Evolutionary conservation across 176 grass and related monocot species (phyloP).

Genomic region (Bolboschoenus planiculmis): DNA sequence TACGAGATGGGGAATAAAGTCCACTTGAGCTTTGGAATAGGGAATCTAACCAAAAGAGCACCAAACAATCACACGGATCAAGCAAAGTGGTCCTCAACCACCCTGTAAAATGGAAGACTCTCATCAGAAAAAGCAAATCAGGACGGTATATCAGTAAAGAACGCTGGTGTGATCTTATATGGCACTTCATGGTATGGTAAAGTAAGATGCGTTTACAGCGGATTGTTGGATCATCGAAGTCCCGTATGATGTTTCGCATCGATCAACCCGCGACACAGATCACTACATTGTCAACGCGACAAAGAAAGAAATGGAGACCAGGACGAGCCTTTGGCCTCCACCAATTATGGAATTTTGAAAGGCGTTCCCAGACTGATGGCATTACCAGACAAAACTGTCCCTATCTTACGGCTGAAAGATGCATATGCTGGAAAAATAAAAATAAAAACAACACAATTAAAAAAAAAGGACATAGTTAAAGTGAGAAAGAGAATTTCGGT

Average conservation of each 20-base stretch:
- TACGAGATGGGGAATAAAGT: no score
- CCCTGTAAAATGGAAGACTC: slow-evolving; percentile 9
- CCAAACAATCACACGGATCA: neutral
- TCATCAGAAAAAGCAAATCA: neutral
- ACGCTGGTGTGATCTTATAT: neutral
- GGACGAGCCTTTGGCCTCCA: neutral
- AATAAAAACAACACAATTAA: no score
- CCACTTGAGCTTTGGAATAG: neutral
- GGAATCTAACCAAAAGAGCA: neutral
- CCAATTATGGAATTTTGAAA: neutral
- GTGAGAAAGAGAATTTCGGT: no score
- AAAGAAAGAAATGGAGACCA: neutral
- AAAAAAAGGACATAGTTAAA: no score
- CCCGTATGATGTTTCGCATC: neutral
- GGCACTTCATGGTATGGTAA: neutral
- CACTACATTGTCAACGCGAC: neutral
- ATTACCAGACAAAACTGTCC: neutral
- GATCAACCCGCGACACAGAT: neutral
- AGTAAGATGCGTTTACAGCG: neutral
- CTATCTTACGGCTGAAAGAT: no score
- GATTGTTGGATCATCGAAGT: neutral
- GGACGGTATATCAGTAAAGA: no score
- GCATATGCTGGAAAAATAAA: no score
- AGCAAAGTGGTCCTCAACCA: neutral
- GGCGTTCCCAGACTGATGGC: neutral